A percentile compares a stretch with the other conserved stretches of the same genome.
Conservation (phyloP, 192 early-diverging fungal species). For the Rhizophagus sp. region DNA sequence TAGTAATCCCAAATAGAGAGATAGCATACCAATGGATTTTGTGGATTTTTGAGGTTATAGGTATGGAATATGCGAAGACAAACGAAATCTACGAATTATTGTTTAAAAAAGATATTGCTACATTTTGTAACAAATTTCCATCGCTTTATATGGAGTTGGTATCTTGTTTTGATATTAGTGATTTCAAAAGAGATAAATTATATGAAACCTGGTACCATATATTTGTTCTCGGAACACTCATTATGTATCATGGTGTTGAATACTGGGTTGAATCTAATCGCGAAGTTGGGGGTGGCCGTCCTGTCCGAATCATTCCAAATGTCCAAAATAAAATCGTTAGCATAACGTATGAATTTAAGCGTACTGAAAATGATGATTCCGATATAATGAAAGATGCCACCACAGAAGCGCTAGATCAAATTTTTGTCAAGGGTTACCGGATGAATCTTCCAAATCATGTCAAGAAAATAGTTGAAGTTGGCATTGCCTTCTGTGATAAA, state of each 20-base stretch:
- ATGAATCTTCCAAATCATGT: background rate
- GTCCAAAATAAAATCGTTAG: too few species aligned
- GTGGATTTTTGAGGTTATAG: background rate
- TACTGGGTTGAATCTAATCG: background rate
- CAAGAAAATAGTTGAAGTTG: background rate
- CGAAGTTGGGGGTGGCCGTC: too few species aligned
- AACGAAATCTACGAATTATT: background rate
- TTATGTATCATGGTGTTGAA: background rate
- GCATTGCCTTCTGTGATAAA: background rate
- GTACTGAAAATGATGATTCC: background rate
- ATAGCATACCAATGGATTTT: background rate
- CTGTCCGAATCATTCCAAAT: too few species aligned
- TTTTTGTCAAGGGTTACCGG: background rate
- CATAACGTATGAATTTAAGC: background rate
- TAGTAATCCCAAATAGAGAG: slow-evolving; percentile 1
- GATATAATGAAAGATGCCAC: background rate
- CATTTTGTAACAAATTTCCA: background rate
- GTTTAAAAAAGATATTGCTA: background rate
- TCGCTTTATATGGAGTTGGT: background rate
- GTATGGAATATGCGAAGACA: background rate
- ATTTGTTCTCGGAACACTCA: background rate
- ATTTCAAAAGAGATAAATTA: background rate
- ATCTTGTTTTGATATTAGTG: background rate
- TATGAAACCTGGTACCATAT: background rate
- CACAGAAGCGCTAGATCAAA: background rate